A percentile compares a stretch with the other conserved stretches of the same genome.
These are phyloP conservation scores for Pyrrhoderma noxium DNA, from an alignment of 1,284 basidiomycete species.

Conservation along the genomic window DNA sequence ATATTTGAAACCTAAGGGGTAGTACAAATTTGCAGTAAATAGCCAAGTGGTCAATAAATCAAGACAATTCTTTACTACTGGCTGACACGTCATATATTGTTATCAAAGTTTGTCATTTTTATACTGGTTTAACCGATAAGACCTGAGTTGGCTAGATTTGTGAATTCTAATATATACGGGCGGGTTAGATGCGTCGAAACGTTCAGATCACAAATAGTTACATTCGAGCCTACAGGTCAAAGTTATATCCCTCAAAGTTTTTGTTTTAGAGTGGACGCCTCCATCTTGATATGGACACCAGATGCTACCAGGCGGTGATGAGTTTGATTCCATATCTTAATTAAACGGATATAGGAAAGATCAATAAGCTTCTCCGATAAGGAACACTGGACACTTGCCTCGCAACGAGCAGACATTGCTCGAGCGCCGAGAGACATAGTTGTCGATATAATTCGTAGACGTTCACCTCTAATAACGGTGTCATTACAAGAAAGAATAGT, in stretches of 20 bases:
- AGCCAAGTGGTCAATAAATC: no score
- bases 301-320: constrained; percentile 45
- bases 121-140: no score
- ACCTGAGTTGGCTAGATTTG: no score
- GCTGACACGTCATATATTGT: no score
- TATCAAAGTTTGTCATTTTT: no score
- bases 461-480: constrained; percentile 35
- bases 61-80: no score
- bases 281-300: constrained; percentile 50
- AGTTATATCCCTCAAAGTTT: not conserved
- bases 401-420: constrained; percentile 36
- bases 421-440: constrained; percentile 38
- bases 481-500: constrained; percentile 1
- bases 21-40: no score
- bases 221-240: no score
- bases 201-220: no score
- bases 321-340: constrained; percentile 48
- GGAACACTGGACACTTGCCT: constrained; percentile 31
- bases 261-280: constrained; percentile 28
- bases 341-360: not conserved
- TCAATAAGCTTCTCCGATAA: not conserved
- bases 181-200: no score
- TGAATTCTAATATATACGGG: no score
- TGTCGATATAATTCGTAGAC: constrained; percentile 40
- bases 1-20: no score